Conservation (phyloP, 2,329 filamentous ascomycete species). For the Penicillium palitans region DNA sequence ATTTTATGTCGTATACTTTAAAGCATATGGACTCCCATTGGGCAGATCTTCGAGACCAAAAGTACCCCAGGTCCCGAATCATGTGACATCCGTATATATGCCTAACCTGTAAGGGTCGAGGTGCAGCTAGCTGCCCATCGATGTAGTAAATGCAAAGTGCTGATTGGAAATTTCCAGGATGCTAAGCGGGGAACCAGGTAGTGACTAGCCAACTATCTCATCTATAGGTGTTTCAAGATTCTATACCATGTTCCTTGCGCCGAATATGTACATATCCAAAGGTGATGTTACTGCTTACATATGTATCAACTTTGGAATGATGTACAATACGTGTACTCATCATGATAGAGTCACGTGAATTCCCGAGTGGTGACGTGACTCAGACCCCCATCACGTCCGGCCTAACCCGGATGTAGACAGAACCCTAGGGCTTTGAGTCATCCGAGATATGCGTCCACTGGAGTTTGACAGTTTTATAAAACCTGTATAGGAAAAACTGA, state of each 20-base stretch:
- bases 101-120: conserved; percentile 24
- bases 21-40: neutral
- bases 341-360: conserved; percentile 14
- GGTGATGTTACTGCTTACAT: neutral
- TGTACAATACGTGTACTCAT: conserved; percentile 3
- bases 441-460: neutral
- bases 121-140: neutral
- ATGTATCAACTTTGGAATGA: neutral
- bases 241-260: neutral
- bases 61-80: neutral
- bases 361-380: conserved; percentile 21
- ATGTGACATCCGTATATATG: conserved; percentile 4
- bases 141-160: neutral
- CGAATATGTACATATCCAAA: neutral
- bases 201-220: neutral
- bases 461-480: neutral
- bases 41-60: neutral
- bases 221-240: neutral
- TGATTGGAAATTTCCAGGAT: neutral
- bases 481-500: neutral
- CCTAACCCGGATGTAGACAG: conserved; percentile 21
- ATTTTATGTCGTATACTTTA: neutral
- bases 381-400: conserved; percentile 9
- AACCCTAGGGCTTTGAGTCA: conserved; percentile 25
- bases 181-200: neutral